phyloP scores from a whole-genome alignment of 2,329 filamentous ascomycete species.

The Aspergillus sojae region DNA sequence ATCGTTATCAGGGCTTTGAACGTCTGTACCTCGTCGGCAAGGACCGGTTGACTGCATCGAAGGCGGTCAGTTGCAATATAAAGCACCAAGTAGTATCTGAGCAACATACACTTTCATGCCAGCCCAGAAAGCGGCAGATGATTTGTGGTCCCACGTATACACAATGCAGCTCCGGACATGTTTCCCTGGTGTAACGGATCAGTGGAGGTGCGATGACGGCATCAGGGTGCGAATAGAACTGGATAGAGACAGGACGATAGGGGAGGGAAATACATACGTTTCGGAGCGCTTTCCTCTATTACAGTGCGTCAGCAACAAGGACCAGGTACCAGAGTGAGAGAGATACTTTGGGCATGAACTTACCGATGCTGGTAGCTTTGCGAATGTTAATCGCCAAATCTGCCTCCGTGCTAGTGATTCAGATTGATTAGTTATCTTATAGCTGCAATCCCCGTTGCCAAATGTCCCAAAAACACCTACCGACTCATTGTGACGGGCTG shows the following conservation, averaged over 20 bases:
- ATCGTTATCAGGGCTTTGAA: slow-evolving; percentile 98
- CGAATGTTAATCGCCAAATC: slow-evolving; percentile 68
- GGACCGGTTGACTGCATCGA: slow-evolving; percentile 79
- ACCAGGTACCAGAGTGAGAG: neutral
- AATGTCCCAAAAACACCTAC: slow-evolving; percentile 41
- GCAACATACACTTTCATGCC: slow-evolving; percentile 91
- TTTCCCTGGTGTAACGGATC: slow-evolving; percentile 59
- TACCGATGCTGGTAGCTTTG: slow-evolving; percentile 67
- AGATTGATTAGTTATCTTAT: slow-evolving; percentile 1
- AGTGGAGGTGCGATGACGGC: neutral
- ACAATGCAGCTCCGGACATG: slow-evolving; percentile 98
- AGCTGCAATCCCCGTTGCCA: neutral
- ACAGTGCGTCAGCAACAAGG: slow-evolving; percentile 20
- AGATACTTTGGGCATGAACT: slow-evolving; percentile 21
- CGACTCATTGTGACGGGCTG: slow-evolving; percentile 65
- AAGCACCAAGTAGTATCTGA: neutral
- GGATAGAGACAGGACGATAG: slow-evolving; percentile 10
- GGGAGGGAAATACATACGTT: slow-evolving; percentile 52
- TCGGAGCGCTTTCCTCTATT: slow-evolving; percentile 66
- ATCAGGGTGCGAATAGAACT: neutral
- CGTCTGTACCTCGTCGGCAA: slow-evolving; percentile 97
- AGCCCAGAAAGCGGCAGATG: slow-evolving; percentile 90
- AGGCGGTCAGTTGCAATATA: slow-evolving; percentile 5
- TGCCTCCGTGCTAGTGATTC: slow-evolving; percentile 56
- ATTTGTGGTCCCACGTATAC: slow-evolving; percentile 99